Evolutionary conservation across 495 filamentous ascomycete species (phyloP).

Genomic region (Aspergillus ostianus): DNA sequence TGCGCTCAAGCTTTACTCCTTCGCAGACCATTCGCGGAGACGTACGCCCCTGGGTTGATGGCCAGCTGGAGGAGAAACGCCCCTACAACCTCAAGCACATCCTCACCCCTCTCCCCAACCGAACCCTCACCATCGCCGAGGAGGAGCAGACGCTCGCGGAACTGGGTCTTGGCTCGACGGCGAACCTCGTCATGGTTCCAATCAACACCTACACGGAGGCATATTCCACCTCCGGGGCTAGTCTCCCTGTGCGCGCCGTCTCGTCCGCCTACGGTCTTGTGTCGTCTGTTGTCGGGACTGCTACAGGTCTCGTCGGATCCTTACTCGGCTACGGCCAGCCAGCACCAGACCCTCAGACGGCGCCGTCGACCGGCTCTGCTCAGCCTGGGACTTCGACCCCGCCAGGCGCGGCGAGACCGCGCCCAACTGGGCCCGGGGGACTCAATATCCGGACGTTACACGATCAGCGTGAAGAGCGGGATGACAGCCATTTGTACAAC

Average conservation of each 20-base stretch:
- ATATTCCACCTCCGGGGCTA: constrained; percentile 46
- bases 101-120: constrained; percentile 73
- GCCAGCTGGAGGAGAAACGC: constrained; percentile 44
- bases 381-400: constrained; percentile 6
- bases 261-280: constrained; percentile 45
- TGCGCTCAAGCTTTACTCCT: constrained; percentile 68
- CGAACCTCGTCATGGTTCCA: constrained; percentile 80
- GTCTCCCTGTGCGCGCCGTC: constrained; percentile 43
- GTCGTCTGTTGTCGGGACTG: constrained; percentile 39
- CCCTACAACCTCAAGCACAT: constrained; percentile 86
- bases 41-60: constrained; percentile 77
- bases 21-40: constrained; percentile 60
- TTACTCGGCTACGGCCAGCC: constrained; percentile 52
- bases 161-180: constrained; percentile 69
- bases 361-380: constrained; percentile 12
- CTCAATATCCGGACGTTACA: constrained; percentile 56
- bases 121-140: constrained; percentile 66
- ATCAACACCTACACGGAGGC: constrained; percentile 60
- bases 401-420: constrained; percentile 14
- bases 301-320: constrained; percentile 52
- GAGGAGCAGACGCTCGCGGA: constrained; percentile 65
- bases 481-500: constrained; percentile 75
- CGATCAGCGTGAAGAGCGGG: constrained; percentile 50
- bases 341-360: constrained; percentile 10
- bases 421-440: constrained; percentile 22